Base-by-base conservation (phyloP, 1,284 basidiomycete species). In the Tilletia setariae region DNA sequence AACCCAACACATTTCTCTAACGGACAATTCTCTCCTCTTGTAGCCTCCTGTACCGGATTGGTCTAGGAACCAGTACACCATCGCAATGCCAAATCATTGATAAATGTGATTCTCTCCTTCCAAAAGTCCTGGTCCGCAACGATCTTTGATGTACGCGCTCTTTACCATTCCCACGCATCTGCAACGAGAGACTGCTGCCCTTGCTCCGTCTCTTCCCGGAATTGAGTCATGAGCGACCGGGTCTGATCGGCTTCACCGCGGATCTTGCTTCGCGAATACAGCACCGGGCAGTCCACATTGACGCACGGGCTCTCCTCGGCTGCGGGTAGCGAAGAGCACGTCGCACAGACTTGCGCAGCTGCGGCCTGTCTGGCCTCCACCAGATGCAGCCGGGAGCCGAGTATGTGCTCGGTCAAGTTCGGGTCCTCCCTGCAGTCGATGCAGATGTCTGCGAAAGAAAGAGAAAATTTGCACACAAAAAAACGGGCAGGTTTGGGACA, bases 211-310 rank as follows among this genome's bases (percentile, higher is more conserved):
- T 62, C 61, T n/a, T 28, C 63, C 42, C 30, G 15, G 32, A 47
- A 63, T 16, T 25, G 15, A 23, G 19, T 23, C 35, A 61, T 25
- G 21, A 64, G 16, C 47, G 15, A 21, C 43, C 44, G 43, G 11
- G 43, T 32, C 6, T 21, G 16, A 19, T 64, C 47, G 1, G 67
- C 66, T 21, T 15, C 35, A 4, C 44, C 64, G 23, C 70, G 46
- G 28, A 69, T 59, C 40, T 70, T 73, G 2, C 66, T 35, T 59
- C 76, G 78, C 21, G 75, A 68, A 64, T 75, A 82, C 6, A 76
- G 68, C 19, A 79, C 67, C 8, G 79, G 74, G 61, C 80, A 82
- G 53, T 81, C 79, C 8, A 77, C 30, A 15, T 74, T 74, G 19
- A 78, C 65, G 67, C 80, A 82, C 0, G 77, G 75, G 7, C 72